A percentile compares a stretch with the other conserved stretches of the same genome.
These are phyloP conservation scores for Colletotrichum spaethianum DNA, from an alignment of 2,329 filamentous ascomycete species.

Conservation along the genomic window DNA sequence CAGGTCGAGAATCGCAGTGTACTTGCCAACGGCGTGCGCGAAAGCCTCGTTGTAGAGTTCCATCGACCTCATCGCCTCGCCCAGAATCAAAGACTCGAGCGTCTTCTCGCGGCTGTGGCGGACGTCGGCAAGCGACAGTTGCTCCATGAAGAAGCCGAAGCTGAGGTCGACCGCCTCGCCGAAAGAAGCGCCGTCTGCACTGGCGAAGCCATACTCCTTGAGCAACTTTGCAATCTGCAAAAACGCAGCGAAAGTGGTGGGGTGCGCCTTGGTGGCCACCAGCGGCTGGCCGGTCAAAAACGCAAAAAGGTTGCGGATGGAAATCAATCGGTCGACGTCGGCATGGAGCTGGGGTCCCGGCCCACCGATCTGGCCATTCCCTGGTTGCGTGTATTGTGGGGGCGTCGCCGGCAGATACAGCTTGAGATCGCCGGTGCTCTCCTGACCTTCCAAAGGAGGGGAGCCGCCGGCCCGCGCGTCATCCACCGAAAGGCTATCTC, in stretches of 20 bases:
- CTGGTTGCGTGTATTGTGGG: constrained; percentile 47
- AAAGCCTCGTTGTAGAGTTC: constrained; percentile 93
- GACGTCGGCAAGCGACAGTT: constrained; percentile 84
- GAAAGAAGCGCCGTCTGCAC: constrained; percentile 69
- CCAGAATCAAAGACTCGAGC: constrained; percentile 89
- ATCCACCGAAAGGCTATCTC: constrained; percentile 62
- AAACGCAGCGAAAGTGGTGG: constrained; percentile 69
- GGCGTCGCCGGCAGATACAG: constrained; percentile 68
- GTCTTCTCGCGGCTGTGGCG: constrained; percentile 88
- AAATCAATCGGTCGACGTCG: constrained; percentile 70
- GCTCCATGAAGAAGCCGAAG: constrained; percentile 83
- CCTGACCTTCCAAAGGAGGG: constrained; percentile 51
- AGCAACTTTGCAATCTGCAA: constrained; percentile 68
- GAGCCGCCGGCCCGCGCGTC: constrained; percentile 63
- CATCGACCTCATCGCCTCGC: constrained; percentile 86
- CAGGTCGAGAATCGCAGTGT: constrained; percentile 78
- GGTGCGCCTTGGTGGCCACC: constrained; percentile 68
- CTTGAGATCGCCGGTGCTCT: constrained; percentile 59
- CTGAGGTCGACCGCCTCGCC: constrained; percentile 73
- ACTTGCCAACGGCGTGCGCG: constrained; percentile 90
- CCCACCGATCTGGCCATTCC: constrained; percentile 51
- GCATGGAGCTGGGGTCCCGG: constrained; percentile 51
- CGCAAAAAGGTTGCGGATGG: constrained; percentile 76
- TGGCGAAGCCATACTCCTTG: constrained; percentile 70
- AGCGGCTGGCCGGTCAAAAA: constrained; percentile 75